Evolutionary conservation across 371 early-diverging fungal species (phyloP), one percentile per base, ranked within the genome.

Genomic region (Gilbertella persicaria): DNA sequence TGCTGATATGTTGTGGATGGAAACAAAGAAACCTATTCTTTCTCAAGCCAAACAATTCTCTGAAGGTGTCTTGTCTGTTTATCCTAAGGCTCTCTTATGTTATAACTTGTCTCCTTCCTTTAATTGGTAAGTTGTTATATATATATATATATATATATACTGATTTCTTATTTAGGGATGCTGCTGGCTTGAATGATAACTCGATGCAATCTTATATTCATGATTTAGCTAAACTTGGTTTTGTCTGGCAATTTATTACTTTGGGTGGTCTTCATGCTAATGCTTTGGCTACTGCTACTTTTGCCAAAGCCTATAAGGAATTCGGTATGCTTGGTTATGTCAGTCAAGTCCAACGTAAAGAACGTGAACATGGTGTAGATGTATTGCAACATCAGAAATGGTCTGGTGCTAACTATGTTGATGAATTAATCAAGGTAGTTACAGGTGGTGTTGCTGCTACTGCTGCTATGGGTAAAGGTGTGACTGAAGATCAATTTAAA

Each of bases 41-140:
- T 67, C 80, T 38, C 98, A 98, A 78, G 97, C 98, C 50, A 82
- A 88, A 66, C 89, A 95, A 71, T 98, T 97, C 71, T 60, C 97
- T 41, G 67, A 75, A 44, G 95, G 94, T 56, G 97, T 97, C 28
- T 49, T 73, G 29, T 42, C 65, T 38, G 80, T 67, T 17, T 66
- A 75, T 61, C 88, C 88, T 36, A 60, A 84, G 28, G 57, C 69
- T 25, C 71, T 84, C 75, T 85, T 97, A 38, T 92, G 94, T 42
- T 98, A 98, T 88, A 97, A 98, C 86, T 69, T 97, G 56, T 93
- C 93, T 26, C 98, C 98, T 17, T 95, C 95, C 47, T 98, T 97
- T 88, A 98, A 98, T 90, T 98, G 97, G 96, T 95, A 88, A 53
- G 78, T 33, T 17, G 5, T 23, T 30, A 9, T 44, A 25, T 29